Evolutionary conservation across 2,329 filamentous ascomycete genomes (phyloP), one percentile per base, ranked within the genome.

Genomic region (Claviceps citrina): DNA sequence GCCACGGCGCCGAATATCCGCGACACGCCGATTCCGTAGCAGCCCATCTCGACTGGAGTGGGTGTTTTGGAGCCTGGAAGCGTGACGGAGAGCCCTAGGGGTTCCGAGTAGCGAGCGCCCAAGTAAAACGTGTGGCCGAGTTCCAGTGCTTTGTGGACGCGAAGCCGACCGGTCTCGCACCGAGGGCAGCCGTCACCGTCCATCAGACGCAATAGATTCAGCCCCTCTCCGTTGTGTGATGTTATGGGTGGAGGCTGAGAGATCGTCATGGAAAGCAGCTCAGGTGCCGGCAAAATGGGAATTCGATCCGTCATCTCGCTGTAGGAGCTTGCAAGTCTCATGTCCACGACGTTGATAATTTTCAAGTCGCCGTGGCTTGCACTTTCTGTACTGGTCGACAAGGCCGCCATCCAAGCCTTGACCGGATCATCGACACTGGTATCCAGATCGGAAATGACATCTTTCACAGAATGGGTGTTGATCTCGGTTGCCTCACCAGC

Each of bases 41-140:
- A 98, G 41, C 91, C 91, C 91, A 98, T 98, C 47, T 93, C 76
- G 52, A 94, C 70, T 0, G 77, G 67, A 0, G 76, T 66, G 3
- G 45, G 49, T 22, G 47, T 49, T 9, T 50, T 50, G 16, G 54
- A 18, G 46, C 31, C 47, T 44, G 10, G 60, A 54, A 60, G 45
- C 4, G 65, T 62, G 2, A 91, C 71, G 1, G 61, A 67, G 1
- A 84, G 81, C 7, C 70, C 64, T 1, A 98, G 67, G 0, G 85
- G 80, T 16, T 73, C 67, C 19, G 82, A 87, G 63, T 98, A 98
- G 24, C 87, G 76, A 1, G 84, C 87, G 9, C 89, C 87, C 1
- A 98, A 76, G 57, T 93, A 79, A 62, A 98, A 98, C 0, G 91
- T 96, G 59, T 98, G 91, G 1, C 85, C 91, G 13, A 96, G 70